These are phyloP conservation scores for Colletotrichum tamarilloi DNA, from an alignment of 2,329 filamentous ascomycete species.

Conservation along the genomic window DNA sequence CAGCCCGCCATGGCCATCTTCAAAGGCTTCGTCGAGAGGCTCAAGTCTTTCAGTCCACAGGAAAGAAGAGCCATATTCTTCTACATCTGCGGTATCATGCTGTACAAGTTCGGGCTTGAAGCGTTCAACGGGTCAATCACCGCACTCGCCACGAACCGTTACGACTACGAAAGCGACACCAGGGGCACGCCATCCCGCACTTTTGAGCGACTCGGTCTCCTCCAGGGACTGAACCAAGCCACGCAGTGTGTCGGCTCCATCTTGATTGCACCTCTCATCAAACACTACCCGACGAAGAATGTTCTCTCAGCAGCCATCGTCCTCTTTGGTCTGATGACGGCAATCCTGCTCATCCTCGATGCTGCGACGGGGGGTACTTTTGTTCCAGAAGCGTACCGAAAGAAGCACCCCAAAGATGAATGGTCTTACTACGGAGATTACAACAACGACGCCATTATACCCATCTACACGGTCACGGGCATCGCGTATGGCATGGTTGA, in stretches of 20 bases:
- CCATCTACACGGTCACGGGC: constrained; percentile 56
- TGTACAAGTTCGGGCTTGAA: constrained; percentile 63
- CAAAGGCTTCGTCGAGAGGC: neutral
- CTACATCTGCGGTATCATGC: constrained; percentile 62
- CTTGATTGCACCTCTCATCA: constrained; percentile 61
- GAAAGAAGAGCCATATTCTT: constrained; percentile 58
- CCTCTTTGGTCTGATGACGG: constrained; percentile 58
- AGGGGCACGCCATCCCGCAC: constrained; percentile 41
- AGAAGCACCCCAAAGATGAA: constrained; percentile 47
- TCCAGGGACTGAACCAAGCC: constrained; percentile 61
- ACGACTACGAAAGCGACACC: constrained; percentile 45
- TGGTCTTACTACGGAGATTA: constrained; percentile 59
- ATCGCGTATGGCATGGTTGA: constrained; percentile 61
- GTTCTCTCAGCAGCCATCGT: constrained; percentile 56
- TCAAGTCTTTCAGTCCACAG: constrained; percentile 39
- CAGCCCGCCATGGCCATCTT: neutral
- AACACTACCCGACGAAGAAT: constrained; percentile 57
- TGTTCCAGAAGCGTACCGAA: constrained; percentile 40
- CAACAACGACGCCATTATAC: constrained; percentile 61
- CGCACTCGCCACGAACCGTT: constrained; percentile 60
- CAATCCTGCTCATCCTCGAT: constrained; percentile 59
- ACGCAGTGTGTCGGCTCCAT: constrained; percentile 63
- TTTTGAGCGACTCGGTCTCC: constrained; percentile 58
- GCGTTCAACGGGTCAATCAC: constrained; percentile 63
- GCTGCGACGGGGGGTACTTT: constrained; percentile 59